A percentile compares a stretch with the other conserved stretches of the same genome.
Conservation (phyloP, 2,329 filamentous ascomycete genomes). For the Aspergillus fumigatus region DNA sequence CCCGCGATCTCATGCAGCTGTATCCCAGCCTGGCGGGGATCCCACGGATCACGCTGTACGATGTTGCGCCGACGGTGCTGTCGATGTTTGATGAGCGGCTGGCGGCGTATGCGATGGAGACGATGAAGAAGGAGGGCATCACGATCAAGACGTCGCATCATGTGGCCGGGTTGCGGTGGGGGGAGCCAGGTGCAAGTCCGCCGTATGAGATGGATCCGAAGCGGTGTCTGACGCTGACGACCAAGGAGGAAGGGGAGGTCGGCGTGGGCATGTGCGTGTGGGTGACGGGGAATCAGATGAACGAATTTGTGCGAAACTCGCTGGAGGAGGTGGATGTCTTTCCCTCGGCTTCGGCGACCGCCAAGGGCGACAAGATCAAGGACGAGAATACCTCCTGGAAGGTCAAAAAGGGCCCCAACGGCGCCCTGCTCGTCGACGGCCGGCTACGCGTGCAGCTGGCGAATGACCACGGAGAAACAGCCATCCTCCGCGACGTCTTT, state of each 20-base stretch:
- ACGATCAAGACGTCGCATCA: conserved; percentile 56
- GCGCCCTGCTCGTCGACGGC: conserved; percentile 52
- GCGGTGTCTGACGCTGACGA: conserved; percentile 47
- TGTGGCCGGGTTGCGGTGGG: conserved; percentile 50
- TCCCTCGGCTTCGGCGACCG: conserved; percentile 26
- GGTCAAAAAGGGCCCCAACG: conserved; percentile 47
- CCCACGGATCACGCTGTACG: conserved; percentile 54
- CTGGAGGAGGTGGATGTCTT: conserved; percentile 30
- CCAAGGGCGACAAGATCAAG: conserved; percentile 16
- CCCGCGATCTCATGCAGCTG: conserved; percentile 48
- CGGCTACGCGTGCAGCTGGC: conserved; percentile 53
- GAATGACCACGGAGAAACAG: conserved; percentile 29
- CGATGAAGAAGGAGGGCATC: conserved; percentile 53
- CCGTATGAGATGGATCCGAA: conserved; percentile 41
- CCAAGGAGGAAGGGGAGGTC: conserved; percentile 55
- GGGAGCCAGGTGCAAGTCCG: conserved; percentile 39
- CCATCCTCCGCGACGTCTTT: conserved; percentile 51
- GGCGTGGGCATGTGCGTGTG: conserved; percentile 59
- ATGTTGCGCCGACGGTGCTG: conserved; percentile 56
- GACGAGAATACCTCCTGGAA: conserved; percentile 37
- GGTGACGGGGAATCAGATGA: conserved; percentile 42
- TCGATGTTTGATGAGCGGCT: conserved; percentile 58
- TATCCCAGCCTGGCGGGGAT: conserved; percentile 51
- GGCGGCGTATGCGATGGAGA: conserved; percentile 53
- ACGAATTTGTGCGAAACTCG: conserved; percentile 26